phyloP scores from a whole-genome alignment of 257 asterid genomes.

The Capsicum rhomboideum region DNA sequence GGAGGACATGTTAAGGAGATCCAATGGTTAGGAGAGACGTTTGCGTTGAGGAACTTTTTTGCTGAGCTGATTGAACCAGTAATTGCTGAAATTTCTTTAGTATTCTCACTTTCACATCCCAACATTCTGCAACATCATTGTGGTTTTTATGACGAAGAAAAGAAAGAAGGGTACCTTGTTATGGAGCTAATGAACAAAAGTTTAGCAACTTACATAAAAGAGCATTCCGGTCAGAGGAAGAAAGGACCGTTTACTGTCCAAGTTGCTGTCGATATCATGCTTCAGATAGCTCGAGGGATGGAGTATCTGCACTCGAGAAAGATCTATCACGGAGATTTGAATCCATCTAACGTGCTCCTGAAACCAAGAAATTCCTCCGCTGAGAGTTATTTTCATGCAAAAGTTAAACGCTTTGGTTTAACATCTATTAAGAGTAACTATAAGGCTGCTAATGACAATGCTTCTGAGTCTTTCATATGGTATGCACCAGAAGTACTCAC shows the following conservation, averaged over 20 bases:
- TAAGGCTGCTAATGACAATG: slow-evolving; percentile 16
- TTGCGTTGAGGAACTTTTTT: slow-evolving; percentile 54
- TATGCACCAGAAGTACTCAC: slow-evolving; percentile 75
- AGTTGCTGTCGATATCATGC: slow-evolving; percentile 67
- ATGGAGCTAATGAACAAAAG: slow-evolving; percentile 83
- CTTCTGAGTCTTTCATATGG: slow-evolving; percentile 54
- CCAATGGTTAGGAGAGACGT: slow-evolving; percentile 82
- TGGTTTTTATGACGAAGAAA: slow-evolving; percentile 68
- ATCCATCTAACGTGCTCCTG: slow-evolving; percentile 67
- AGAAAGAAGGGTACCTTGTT: slow-evolving; percentile 72
- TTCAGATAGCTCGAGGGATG: slow-evolving; percentile 88
- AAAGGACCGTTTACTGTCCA: slow-evolving; percentile 51
- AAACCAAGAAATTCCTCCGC: slow-evolving; percentile 37
- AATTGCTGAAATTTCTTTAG: slow-evolving; percentile 31
- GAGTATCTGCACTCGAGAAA: slow-evolving; percentile 71
- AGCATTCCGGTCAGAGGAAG: slow-evolving; percentile 49
- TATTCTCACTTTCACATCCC: slow-evolving; percentile 67
- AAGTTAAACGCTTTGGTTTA: slow-evolving; percentile 56
- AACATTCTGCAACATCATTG: slow-evolving; percentile 57
- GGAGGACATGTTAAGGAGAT: slow-evolving; percentile 69
- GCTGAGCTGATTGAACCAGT: slow-evolving; percentile 49
- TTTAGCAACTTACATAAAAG: slow-evolving; percentile 46
- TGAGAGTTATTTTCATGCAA: slow-evolving; percentile 50
- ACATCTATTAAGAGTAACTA: slow-evolving; percentile 24
- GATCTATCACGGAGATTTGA: slow-evolving; percentile 63